Conservation (phyloP, 257 asterid species). For the Plectranthus barbatus region DNA sequence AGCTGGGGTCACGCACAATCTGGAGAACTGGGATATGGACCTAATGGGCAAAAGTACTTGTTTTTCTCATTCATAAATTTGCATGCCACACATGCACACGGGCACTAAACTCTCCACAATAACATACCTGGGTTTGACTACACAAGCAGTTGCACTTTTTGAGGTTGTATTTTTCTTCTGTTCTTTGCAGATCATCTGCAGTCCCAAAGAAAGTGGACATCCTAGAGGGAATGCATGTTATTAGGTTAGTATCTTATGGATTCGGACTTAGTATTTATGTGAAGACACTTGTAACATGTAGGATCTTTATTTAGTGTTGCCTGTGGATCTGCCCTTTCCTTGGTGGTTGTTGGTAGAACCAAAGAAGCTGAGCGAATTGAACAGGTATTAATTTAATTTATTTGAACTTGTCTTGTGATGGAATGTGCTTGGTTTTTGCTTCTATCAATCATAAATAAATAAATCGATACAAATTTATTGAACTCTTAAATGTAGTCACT, state of each 20-base stretch:
- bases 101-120: background rate
- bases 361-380: constrained; percentile 58
- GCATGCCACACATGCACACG: constrained; percentile 3
- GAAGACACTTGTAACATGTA: background rate
- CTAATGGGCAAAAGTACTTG: constrained; percentile 72
- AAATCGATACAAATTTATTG: background rate
- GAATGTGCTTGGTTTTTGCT: background rate
- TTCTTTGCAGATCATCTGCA: constrained; percentile 74
- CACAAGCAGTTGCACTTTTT: background rate
- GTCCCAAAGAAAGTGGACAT: constrained; percentile 78
- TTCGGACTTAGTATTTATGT: background rate
- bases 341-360: constrained; percentile 76
- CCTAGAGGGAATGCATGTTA: constrained; percentile 90
- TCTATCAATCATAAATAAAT: background rate
- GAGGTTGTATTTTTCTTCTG: constrained; percentile 5
- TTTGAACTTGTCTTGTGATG: background rate
- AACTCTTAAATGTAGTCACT: background rate
- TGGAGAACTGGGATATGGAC: constrained; percentile 98
- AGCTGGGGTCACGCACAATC: constrained; percentile 98
- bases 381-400: constrained; percentile 39
- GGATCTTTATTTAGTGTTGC: constrained; percentile 56
- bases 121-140: background rate
- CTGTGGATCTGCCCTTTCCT: constrained; percentile 81
- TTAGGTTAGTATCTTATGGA: constrained; percentile 42
- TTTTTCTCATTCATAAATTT: constrained; percentile 11